These are phyloP conservation scores for Melastoma malabathricum DNA, from an alignment of 345 rosid species.

Conservation along the genomic window DNA sequence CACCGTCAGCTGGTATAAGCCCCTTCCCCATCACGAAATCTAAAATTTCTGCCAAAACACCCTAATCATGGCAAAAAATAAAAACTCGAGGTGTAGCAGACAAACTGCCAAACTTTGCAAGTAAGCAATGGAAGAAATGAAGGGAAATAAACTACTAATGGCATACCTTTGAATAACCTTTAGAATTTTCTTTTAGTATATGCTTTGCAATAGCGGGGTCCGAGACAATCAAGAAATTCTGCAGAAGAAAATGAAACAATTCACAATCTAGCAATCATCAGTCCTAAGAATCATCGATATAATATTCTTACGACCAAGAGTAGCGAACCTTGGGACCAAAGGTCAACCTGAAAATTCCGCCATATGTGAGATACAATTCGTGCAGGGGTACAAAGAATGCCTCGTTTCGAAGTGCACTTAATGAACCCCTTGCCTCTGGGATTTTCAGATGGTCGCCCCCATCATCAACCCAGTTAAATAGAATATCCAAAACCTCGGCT, in stretches of 20 bases:
- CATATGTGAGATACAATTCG: slow-evolving; percentile 82
- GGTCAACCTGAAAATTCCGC: slow-evolving; percentile 81
- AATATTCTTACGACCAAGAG: too few species aligned
- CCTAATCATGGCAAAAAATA: slow-evolving; percentile 34
- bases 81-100: slow-evolving; percentile 2
- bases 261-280: background rate
- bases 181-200: slow-evolving; percentile 70
- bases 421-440: slow-evolving; percentile 72
- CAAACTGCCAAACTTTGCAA: background rate
- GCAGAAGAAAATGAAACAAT: slow-evolving; percentile 17
- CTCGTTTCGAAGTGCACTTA: slow-evolving; percentile 58
- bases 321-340: slow-evolving; percentile 97
- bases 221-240: slow-evolving; percentile 87
- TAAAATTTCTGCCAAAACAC: slow-evolving; percentile 81
- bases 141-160: background rate
- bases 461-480: slow-evolving; percentile 44
- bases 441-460: slow-evolving; percentile 40
- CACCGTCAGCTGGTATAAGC: slow-evolving; percentile 94
- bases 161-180: slow-evolving; percentile 76
- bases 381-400: slow-evolving; percentile 88
- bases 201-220: slow-evolving; percentile 90
- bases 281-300: too few species aligned
- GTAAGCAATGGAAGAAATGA: background rate
- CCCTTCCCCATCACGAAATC: slow-evolving; percentile 98
- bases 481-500: slow-evolving; percentile 27